phyloP scores from a whole-genome alignment of 2,329 filamentous ascomycete species.

The Peltaster fructicola region DNA sequence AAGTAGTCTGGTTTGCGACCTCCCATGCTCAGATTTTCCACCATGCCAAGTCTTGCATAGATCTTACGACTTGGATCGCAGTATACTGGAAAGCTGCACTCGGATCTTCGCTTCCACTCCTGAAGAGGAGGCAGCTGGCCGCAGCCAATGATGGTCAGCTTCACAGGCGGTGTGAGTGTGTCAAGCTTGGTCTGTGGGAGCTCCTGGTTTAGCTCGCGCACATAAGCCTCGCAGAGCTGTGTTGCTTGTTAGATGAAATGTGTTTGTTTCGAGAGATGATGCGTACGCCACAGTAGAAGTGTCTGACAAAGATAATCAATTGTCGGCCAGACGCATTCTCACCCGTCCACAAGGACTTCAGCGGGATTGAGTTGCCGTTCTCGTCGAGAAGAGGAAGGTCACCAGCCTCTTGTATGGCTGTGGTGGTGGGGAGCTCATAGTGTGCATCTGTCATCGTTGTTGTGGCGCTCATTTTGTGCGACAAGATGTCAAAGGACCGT shows the following conservation, averaged over 20 bases:
- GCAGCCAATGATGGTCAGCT: conserved; percentile 19
- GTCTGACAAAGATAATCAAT: conserved; percentile 22
- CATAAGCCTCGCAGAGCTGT: conserved; percentile 19
- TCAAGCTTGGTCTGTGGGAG: conserved; percentile 10
- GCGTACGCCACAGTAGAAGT: conserved; percentile 24
- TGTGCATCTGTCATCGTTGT: no score
- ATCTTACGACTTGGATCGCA: conserved; percentile 15
- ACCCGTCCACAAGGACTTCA: conserved; percentile 12
- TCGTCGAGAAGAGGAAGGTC: conserved; percentile 11
- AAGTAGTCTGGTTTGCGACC: conserved; percentile 14
- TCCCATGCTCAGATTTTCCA: conserved; percentile 10
- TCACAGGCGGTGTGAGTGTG: conserved; percentile 10
- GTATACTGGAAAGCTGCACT: conserved; percentile 17
- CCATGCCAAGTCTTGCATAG: conserved; percentile 18
- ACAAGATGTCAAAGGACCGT: no score
- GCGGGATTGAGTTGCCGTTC: conserved; percentile 11
- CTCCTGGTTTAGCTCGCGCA: conserved; percentile 12
- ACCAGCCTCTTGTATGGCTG: conserved; percentile 9
- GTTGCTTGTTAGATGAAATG: not conserved
- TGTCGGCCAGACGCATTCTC: conserved; percentile 8
- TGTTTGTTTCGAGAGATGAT: not conserved
- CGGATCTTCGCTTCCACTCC: conserved; percentile 15
- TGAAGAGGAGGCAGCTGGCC: conserved; percentile 16
- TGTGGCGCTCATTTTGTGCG: no score
- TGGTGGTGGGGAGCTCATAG: conserved; percentile 6